Evolutionary conservation across 2,329 filamentous ascomycete species (phyloP).

Genomic region (Alternaria panax): DNA sequence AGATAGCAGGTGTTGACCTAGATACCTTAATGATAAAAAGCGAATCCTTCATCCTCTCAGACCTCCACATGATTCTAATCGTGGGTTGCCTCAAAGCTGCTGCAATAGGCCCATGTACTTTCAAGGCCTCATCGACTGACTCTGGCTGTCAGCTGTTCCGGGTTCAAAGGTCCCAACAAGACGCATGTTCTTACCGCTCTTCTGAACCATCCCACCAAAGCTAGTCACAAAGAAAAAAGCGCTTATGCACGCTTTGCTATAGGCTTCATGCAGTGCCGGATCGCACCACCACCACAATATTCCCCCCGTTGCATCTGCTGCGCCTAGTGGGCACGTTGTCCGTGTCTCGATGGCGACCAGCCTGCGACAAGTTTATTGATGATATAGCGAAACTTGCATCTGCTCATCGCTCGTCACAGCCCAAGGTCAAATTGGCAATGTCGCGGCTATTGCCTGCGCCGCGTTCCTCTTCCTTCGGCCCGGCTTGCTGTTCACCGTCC

Average conservation of each 20-base stretch:
- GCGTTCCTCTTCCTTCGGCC: slow-evolving; percentile 33
- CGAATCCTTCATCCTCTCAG: slow-evolving; percentile 29
- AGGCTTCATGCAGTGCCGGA: slow-evolving; percentile 35
- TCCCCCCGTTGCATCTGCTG: slow-evolving; percentile 29
- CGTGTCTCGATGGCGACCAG: slow-evolving; percentile 32
- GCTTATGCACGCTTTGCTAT: slow-evolving; percentile 49
- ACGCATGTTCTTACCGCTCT: slow-evolving; percentile 49
- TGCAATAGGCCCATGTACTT: slow-evolving; percentile 16
- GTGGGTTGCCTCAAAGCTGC: too few species aligned
- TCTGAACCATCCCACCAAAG: slow-evolving; percentile 44
- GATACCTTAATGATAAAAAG: slow-evolving; percentile 48
- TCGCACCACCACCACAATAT: slow-evolving; percentile 33
- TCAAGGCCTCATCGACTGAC: slow-evolving; percentile 15
- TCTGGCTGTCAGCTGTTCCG: slow-evolving; percentile 26
- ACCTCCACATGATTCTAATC: too few species aligned
- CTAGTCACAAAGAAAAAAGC: slow-evolving; percentile 35
- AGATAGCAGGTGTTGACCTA: slow-evolving; percentile 41
- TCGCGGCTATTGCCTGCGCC: slow-evolving; percentile 29
- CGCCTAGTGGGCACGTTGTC: slow-evolving; percentile 17
- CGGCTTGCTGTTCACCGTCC: slow-evolving; percentile 35
- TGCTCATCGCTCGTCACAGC: neutral
- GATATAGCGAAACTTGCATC: slow-evolving; percentile 15
- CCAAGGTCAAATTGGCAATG: slow-evolving; percentile 1
- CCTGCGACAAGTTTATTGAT: slow-evolving; percentile 10
- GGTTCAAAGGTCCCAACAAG: slow-evolving; percentile 40